phyloP scores from a whole-genome alignment of 306 rosid genomes.

The Biancaea sappan region DNA sequence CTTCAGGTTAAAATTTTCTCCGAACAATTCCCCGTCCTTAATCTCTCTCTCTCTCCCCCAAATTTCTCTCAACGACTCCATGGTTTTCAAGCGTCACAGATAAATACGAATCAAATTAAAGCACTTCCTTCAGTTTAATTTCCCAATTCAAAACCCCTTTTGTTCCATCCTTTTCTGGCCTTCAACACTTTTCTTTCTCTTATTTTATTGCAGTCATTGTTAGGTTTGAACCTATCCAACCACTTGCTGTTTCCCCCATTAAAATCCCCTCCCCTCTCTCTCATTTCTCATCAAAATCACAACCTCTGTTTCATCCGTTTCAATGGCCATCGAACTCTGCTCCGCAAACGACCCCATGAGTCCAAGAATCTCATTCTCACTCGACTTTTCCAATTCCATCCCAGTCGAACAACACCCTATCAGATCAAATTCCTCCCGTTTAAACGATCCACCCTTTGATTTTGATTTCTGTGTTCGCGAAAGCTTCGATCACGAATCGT shows the following conservation, averaged over 20 bases:
- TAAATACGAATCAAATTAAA: not conserved
- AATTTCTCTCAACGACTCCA: not conserved
- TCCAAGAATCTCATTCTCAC: constrained; percentile 90
- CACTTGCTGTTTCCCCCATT: constrained; percentile 31
- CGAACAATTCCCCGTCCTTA: not conserved
- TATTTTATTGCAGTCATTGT: constrained; percentile 34
- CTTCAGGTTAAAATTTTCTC: too few species aligned
- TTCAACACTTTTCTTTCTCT: constrained; percentile 22
- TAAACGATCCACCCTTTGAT: constrained; percentile 55
- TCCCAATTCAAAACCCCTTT: constrained; percentile 28
- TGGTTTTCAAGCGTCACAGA: not conserved
- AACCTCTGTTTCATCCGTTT: not conserved
- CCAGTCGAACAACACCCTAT: constrained; percentile 67
- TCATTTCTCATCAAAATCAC: not conserved
- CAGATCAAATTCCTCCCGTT: constrained; percentile 59
- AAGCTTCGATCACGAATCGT: constrained; percentile 61
- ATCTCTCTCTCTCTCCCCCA: constrained; percentile 7
- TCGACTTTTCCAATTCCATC: constrained; percentile 59
- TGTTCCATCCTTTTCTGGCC: not conserved
- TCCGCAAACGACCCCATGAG: constrained; percentile 55
- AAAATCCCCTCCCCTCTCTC: not conserved
- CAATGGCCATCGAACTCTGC: constrained; percentile 65
- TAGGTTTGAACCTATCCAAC: constrained; percentile 43
- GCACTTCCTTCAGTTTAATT: not conserved
- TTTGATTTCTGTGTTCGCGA: constrained; percentile 70